These are phyloP conservation scores for Crepidotus sp. DNA, from an alignment of 1,284 basidiomycete species.

Conservation along the genomic window DNA sequence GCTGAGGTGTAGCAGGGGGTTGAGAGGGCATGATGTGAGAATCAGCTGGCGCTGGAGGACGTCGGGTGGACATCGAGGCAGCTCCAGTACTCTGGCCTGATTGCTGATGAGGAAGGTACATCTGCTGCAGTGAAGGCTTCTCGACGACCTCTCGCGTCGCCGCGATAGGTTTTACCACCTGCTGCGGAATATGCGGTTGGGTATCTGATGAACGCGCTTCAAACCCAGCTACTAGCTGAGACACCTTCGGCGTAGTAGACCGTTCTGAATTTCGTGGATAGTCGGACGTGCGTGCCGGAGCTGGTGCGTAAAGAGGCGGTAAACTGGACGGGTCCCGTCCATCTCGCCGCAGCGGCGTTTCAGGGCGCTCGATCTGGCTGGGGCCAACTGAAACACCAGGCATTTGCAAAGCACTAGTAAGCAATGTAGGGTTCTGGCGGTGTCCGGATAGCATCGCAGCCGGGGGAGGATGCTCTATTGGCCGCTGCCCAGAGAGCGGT, in stretches of 20 bases:
- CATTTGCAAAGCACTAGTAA: not conserved
- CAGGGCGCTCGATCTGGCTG: conserved; percentile 2
- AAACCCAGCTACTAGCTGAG: conserved; percentile 21
- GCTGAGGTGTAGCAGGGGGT: no score
- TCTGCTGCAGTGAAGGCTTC: conserved; percentile 7
- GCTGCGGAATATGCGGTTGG: not conserved
- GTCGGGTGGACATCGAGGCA: not conserved
- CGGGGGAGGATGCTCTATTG: not conserved
- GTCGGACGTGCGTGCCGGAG: conserved; percentile 3
- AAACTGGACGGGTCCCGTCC: conserved; percentile 6
- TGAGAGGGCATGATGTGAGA: conserved; percentile 2
- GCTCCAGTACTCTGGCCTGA: not conserved
- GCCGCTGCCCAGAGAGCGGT: not conserved
- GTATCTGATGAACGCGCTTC: conserved; percentile 19
- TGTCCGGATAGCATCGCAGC: not conserved
- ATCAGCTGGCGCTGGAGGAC: not conserved
- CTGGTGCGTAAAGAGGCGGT: conserved; percentile 14
- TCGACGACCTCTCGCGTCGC: conserved; percentile 3
- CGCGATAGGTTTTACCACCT: not conserved
- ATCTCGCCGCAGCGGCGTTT: conserved; percentile 10
- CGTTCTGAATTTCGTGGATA: conserved; percentile 1
- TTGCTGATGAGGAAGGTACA: conserved; percentile 6
- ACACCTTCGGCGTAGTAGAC: conserved; percentile 16
- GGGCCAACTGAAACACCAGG: not conserved
- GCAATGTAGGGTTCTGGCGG: not conserved